Evolutionary conservation across 2,329 filamentous ascomycete species (phyloP).

Genomic region (Penicillium sp.): DNA sequence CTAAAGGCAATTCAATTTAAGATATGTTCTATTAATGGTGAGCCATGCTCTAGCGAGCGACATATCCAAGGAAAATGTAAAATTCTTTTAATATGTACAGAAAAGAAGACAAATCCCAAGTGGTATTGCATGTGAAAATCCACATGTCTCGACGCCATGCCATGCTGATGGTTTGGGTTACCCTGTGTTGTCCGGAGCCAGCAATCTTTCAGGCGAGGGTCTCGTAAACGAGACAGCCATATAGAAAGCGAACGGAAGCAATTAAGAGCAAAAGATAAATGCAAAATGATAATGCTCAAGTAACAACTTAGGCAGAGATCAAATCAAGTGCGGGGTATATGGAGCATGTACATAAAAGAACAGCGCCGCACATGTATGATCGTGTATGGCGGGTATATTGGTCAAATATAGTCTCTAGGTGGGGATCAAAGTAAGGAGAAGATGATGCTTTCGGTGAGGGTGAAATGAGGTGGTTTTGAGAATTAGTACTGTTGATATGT

Average conservation of each 20-base stretch:
- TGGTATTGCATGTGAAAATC: conserved; percentile 30
- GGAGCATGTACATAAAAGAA: conserved; percentile 1
- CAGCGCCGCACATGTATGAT: neutral
- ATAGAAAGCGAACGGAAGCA: neutral
- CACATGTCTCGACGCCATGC: conserved; percentile 35
- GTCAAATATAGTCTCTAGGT: neutral
- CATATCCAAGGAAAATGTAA: neutral
- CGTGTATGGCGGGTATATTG: neutral
- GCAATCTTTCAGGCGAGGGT: conserved; percentile 4
- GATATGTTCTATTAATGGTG: neutral
- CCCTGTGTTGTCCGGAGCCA: conserved; percentile 12
- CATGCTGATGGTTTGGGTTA: conserved; percentile 33
- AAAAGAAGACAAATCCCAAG: conserved; percentile 21
- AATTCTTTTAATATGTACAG: conserved; percentile 16
- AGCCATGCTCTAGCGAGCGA: neutral
- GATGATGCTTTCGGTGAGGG: neutral
- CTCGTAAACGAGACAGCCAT: neutral
- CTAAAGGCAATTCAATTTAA: neutral
- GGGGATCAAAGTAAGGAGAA: neutral
- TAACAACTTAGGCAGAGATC: conserved; percentile 6
- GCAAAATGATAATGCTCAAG: conserved; percentile 10
- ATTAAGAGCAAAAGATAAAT: conserved; percentile 11
- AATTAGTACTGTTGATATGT: neutral
- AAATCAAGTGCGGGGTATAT: conserved; percentile 15
- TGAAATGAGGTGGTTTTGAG: neutral